phyloP scores from a whole-genome alignment of 352 stramenopile genomes.

The Phytopythium delawarense region DNA sequence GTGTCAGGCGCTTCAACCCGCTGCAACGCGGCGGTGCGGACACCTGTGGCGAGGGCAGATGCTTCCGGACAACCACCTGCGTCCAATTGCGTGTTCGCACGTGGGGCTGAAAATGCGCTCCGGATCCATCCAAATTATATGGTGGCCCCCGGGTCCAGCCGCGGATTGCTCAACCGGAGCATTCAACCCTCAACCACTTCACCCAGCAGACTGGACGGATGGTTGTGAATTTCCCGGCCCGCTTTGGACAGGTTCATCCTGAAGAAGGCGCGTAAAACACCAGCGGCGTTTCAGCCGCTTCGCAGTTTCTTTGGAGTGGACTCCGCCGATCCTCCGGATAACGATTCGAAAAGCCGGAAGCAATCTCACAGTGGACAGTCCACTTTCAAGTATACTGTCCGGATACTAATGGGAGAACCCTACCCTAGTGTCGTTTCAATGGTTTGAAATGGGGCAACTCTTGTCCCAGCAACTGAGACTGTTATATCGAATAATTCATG shows the following conservation, averaged over 20 bases:
- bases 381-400: not conserved
- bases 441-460: not conserved
- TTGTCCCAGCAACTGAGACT: not conserved
- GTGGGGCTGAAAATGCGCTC: too few species aligned
- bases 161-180: too few species aligned
- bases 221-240: too few species aligned
- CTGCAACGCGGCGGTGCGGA: too few species aligned
- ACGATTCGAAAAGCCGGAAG: not conserved
- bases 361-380: not conserved
- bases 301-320: conserved; percentile 1
- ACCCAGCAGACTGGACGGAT: not conserved
- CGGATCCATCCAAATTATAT: not conserved
- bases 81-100: not conserved
- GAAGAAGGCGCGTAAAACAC: not conserved
- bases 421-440: not conserved
- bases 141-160: too few species aligned
- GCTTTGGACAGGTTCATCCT: not conserved
- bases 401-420: not conserved
- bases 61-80: not conserved
- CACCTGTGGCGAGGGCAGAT: not conserved
- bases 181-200: not conserved
- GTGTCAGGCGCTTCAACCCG: too few species aligned
- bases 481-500: not conserved
- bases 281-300: not conserved
- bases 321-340: not conserved